Conservation (phyloP, 1,139 yeast species). For the Scheffersomyces illinoinensis region DNA sequence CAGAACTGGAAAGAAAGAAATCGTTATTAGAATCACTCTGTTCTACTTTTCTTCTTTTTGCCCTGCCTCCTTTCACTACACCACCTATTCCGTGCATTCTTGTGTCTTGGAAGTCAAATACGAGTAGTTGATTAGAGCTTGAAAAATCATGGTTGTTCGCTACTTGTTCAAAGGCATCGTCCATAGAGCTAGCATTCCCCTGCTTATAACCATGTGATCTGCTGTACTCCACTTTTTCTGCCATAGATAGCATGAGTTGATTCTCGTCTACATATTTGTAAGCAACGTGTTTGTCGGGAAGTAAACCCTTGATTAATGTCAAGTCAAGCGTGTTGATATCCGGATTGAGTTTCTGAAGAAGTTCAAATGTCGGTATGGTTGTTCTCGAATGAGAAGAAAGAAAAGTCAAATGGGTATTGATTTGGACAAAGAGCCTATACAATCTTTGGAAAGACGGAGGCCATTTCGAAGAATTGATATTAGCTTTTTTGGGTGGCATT, state of each 20-base stretch:
- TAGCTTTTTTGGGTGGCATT: background rate
- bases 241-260: constrained; percentile 45
- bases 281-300: constrained; percentile 69
- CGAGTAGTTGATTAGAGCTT: constrained; percentile 50
- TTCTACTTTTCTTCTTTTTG: constrained; percentile 15
- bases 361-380: constrained; percentile 41
- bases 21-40: constrained; percentile 10
- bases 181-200: constrained; percentile 29
- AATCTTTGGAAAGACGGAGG: constrained; percentile 9
- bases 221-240: constrained; percentile 33
- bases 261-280: constrained; percentile 73
- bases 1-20: constrained; percentile 29
- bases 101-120: constrained; percentile 81
- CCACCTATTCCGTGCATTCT: constrained; percentile 41
- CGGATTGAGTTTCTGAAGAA: constrained; percentile 32
- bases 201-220: constrained; percentile 50
- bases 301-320: constrained; percentile 60
- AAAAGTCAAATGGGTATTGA: constrained; percentile 47
- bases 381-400: constrained; percentile 43
- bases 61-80: constrained; percentile 20
- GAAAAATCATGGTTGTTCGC: constrained; percentile 23
- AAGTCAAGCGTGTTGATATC: constrained; percentile 49
- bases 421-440: constrained; percentile 24
- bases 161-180: constrained; percentile 29
- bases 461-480: constrained; percentile 1